Evolutionary conservation across 2,329 filamentous ascomycete species (phyloP).

Genomic region (Iodosphaeria phyllophila): DNA sequence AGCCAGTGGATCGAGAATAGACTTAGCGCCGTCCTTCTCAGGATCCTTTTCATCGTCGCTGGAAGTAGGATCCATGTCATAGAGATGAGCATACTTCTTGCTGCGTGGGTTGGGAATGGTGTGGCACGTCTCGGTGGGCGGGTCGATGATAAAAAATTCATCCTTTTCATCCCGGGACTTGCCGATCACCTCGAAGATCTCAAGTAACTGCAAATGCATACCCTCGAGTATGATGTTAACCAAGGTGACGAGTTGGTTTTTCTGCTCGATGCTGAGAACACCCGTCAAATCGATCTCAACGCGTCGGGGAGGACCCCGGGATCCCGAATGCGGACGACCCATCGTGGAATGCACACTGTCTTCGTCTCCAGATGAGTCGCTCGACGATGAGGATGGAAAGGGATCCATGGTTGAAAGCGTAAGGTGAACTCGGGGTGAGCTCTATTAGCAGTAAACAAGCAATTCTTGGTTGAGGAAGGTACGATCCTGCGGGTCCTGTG

Average conservation of each 20-base stretch:
- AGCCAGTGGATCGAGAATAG: conserved; percentile 1
- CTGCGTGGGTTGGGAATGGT: conserved; percentile 16
- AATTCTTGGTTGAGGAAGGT: too few relatives aligned
- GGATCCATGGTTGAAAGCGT: conserved; percentile 1
- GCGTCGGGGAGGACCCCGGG: conserved; percentile 14
- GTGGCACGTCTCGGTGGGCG: conserved; percentile 11
- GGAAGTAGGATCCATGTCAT: conserved; percentile 8
- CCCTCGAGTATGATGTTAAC: conserved; percentile 32
- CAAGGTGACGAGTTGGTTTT: conserved; percentile 31
- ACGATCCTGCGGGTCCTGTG: too few relatives aligned
- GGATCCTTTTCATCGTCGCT: conserved; percentile 1
- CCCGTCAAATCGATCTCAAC: conserved; percentile 29
- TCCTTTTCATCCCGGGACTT: conserved; percentile 12
- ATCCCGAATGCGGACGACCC: too few relatives aligned
- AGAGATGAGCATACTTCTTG: conserved; percentile 11
- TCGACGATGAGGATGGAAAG: conserved; percentile 1
- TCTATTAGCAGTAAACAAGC: too few relatives aligned
- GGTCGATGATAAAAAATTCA: conserved; percentile 8
- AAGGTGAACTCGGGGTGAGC: too few relatives aligned
- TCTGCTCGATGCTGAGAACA: conserved; percentile 27
- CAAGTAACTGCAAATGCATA: conserved; percentile 31
- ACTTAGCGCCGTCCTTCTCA: conserved; percentile 1
- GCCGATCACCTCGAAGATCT: conserved; percentile 29
- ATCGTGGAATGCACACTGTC: too few relatives aligned
- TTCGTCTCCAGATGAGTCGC: conserved; percentile 2